These are phyloP conservation scores for Colletotrichum siamense DNA, from an alignment of 2,329 filamentous ascomycete genomes.

Conservation along the genomic window DNA sequence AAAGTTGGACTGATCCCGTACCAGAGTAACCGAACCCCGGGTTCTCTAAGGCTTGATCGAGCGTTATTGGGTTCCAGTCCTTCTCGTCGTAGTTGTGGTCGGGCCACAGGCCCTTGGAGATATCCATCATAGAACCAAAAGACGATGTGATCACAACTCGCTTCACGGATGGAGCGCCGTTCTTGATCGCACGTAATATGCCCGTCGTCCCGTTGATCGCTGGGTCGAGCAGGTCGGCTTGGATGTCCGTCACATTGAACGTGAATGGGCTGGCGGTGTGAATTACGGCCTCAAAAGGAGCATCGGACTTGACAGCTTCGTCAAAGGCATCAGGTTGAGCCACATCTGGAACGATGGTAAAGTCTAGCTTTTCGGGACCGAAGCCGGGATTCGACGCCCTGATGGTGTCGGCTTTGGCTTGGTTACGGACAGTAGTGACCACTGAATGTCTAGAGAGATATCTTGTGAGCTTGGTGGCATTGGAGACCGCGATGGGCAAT, in stretches of 20 bases:
- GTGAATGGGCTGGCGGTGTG: constrained; percentile 67
- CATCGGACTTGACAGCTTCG: constrained; percentile 49
- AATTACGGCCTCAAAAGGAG: constrained; percentile 54
- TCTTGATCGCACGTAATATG: constrained; percentile 73
- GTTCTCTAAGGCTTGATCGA: constrained; percentile 39
- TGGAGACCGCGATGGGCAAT: too few species aligned
- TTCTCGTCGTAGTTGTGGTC: constrained; percentile 47
- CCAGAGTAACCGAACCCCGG: not conserved
- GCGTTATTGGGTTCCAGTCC: constrained; percentile 58
- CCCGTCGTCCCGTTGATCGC: constrained; percentile 55
- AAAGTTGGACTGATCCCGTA: not conserved
- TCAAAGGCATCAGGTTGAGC: constrained; percentile 76
- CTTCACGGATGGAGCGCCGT: constrained; percentile 56
- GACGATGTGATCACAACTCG: constrained; percentile 62
- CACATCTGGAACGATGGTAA: constrained; percentile 76
- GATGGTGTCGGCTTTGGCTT: constrained; percentile 57
- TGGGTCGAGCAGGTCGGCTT: constrained; percentile 60
- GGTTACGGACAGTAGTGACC: constrained; percentile 59
- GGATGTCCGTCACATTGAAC: constrained; percentile 53
- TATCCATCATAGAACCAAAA: constrained; percentile 57
- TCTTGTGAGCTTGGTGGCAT: too few species aligned
- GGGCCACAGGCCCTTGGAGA: constrained; percentile 38
- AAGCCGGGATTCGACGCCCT: constrained; percentile 49
- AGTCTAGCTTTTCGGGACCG: constrained; percentile 40
- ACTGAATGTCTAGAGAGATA: constrained; percentile 31